Conservation (phyloP, 2,329 filamentous ascomycete species). For the Lasiodiplodia sp. region DNA sequence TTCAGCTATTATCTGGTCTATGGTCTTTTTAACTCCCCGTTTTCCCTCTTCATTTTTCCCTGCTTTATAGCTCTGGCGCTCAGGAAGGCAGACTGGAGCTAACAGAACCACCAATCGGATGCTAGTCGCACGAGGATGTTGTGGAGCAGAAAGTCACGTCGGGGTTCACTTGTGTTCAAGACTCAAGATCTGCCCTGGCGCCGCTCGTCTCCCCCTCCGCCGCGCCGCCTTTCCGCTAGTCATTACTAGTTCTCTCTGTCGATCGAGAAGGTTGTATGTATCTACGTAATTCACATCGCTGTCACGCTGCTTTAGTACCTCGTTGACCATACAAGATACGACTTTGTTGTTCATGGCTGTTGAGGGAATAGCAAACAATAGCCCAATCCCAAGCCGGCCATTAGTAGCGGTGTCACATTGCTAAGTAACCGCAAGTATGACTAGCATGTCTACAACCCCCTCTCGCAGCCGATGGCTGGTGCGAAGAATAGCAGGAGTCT, state of each 20-base stretch:
- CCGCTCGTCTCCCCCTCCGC: neutral
- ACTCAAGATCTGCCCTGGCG: neutral
- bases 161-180: neutral
- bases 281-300: neutral
- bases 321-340: neutral
- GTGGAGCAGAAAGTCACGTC: neutral
- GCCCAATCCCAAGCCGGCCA: neutral
- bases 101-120: neutral
- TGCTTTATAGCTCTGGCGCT: conserved; percentile 3
- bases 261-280: neutral
- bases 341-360: neutral
- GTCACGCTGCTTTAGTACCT: neutral
- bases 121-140: neutral
- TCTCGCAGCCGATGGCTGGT: too few relatives aligned
- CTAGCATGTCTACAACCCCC: neutral
- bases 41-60: neutral
- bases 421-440: neutral
- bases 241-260: neutral
- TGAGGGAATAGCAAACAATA: neutral
- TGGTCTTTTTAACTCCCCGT: neutral
- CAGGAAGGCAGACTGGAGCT: conserved; percentile 7
- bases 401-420: neutral
- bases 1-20: conserved; percentile 9
- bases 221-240: neutral
- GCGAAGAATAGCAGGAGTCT: too few relatives aligned